These are phyloP conservation scores for Incumbomyces lentus DNA, from an alignment of 2,329 filamentous ascomycete species.

Conservation along the genomic window DNA sequence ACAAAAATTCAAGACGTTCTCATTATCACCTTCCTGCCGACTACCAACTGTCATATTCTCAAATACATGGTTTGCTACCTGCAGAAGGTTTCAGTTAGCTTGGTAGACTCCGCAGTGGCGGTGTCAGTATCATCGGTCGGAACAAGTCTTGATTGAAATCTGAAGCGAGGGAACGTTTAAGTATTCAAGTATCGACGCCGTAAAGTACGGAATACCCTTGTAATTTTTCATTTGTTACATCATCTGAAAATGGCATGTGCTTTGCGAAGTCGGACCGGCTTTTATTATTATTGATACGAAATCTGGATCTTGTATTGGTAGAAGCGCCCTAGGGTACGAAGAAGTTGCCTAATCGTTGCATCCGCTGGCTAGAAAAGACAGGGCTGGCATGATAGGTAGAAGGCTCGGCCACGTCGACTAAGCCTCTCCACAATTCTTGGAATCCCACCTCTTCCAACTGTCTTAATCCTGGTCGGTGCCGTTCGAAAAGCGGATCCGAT, in stretches of 20 bases:
- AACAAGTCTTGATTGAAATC: no score
- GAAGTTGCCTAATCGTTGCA: conserved; percentile 1
- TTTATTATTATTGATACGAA: background rate
- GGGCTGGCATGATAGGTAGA: conserved; percentile 7
- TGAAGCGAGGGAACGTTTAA: background rate
- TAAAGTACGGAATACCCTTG: background rate
- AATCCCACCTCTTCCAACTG: background rate
- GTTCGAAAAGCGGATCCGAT: conserved; percentile 2
- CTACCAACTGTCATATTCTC: no score
- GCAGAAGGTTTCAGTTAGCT: conserved; percentile 2
- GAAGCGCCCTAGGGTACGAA: background rate
- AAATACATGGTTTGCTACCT: background rate
- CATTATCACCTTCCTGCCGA: no score
- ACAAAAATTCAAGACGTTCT: no score
- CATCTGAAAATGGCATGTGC: conserved; percentile 1
- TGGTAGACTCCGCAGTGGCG: background rate
- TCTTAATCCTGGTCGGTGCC: conserved; percentile 1
- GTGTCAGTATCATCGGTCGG: background rate
- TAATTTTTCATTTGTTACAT: conserved; percentile 2
- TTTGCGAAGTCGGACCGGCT: background rate
- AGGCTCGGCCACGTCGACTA: conserved; percentile 6
- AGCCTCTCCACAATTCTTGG: conserved; percentile 2
- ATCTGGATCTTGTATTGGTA: conserved; percentile 4
- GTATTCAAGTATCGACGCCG: background rate
- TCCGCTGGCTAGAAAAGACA: conserved; percentile 4